Base-by-base conservation (phyloP, 2,329 filamentous ascomycete genomes). In the Coniochaeta hoffmannii region DNA sequence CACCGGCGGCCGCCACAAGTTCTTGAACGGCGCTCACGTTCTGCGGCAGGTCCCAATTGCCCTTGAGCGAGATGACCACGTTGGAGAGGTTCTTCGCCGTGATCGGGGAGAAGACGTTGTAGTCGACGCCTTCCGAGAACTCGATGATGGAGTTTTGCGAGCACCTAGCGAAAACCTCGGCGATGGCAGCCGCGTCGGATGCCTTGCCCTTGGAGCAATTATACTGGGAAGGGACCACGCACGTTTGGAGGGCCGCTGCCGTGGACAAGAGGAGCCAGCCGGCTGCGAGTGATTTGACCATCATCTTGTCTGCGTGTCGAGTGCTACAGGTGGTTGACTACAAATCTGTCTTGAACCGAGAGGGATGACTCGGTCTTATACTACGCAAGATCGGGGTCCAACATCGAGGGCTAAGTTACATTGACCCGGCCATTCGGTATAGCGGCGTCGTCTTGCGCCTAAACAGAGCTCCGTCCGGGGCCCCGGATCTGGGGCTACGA, bases 31-130 rank as follows among this genome's bases (percentile, higher is more conserved):
- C 63, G 11, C 66, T 63, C 35, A 76, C 69, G 58, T 72, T 69
- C 55, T 70, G 65, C 4, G 73, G 69, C 3, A 76, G 64, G 56
- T 74, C 71, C 14, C 75, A 64, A 56, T 74, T 76, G n/a, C 73
- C 74, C 32, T 69, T 61, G 59, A 76, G 66, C 3, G 63, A 66
- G 38, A 76, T 75, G 41, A 68, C 66, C 14, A 76, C 72, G 58
- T 76, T 73, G 52, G 64, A 69, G 24, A 76, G 64, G 31, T 72
- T 72, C 1, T 63, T 70, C 5, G 71, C 71, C 3, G 57, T 62
- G 36, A 75, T 68, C 34, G 73, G 70, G 1, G 65, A 66, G 55
- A 73, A 70, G 55, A 74, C 64, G 41, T 74, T 75, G 61, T 75
- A 76, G 54, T 75, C 64, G 1, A 69, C 66, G 22, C 73, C 72